Conservation (phyloP, 768 basidiomycete species). For the Crucibulum laeve region DNA sequence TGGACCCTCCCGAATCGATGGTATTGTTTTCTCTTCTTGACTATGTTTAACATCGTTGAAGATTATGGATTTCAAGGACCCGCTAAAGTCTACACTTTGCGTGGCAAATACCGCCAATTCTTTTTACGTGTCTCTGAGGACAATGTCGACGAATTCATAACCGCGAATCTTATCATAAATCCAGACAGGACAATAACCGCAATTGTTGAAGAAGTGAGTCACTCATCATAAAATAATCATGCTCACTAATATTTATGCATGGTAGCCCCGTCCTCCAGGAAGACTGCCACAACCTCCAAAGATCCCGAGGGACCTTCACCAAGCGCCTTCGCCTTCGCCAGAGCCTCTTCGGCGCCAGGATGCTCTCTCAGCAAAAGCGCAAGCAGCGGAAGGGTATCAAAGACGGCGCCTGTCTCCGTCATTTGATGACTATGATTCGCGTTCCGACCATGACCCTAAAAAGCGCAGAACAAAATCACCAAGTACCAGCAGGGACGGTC, state of each 20-base stretch:
- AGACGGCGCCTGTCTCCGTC: slow-evolving; percentile 20
- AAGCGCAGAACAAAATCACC: background rate
- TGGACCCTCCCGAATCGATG: slow-evolving; percentile 66
- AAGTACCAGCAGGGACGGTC: slow-evolving; percentile 1
- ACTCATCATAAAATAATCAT: background rate
- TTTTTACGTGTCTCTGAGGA: slow-evolving; percentile 58
- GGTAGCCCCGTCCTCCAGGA: slow-evolving; percentile 31
- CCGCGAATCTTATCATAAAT: slow-evolving; percentile 55
- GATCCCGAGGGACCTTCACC: slow-evolving; percentile 20
- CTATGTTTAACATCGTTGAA: slow-evolving; percentile 2
- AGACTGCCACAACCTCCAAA: slow-evolving; percentile 24
- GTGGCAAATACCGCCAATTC: slow-evolving; percentile 66
- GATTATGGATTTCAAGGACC: slow-evolving; percentile 38
- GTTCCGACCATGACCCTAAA: background rate
- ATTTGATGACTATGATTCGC: slow-evolving; percentile 16
- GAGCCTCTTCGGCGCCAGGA: background rate
- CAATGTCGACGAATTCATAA: slow-evolving; percentile 43
- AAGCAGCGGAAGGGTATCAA: background rate
- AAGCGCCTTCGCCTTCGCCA: background rate
- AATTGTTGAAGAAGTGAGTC: slow-evolving; percentile 54
- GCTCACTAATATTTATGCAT: background rate
- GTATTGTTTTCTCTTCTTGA: slow-evolving; percentile 29
- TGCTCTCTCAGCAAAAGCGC: background rate
- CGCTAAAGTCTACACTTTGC: slow-evolving; percentile 60
- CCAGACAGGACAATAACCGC: slow-evolving; percentile 52